Conservation (phyloP, 2,329 filamentous ascomycete genomes). For the Monosporascus cannonballus region DNA sequence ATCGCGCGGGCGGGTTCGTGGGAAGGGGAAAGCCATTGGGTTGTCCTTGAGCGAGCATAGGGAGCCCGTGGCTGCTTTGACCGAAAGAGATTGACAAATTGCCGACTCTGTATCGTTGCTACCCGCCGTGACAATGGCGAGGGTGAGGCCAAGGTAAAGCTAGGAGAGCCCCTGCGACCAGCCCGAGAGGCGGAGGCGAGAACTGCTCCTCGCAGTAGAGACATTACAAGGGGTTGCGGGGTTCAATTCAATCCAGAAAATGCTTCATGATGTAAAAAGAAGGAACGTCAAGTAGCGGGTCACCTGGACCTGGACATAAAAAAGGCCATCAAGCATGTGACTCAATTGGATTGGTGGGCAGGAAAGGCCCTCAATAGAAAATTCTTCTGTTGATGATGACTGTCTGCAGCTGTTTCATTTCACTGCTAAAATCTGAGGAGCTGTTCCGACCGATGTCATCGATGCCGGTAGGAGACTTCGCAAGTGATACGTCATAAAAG, state of each 20-base stretch:
- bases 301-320: background rate
- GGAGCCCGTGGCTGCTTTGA: conserved; percentile 5
- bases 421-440: too few species aligned
- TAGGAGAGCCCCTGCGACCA: conserved; percentile 12
- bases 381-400: background rate
- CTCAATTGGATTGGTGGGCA: background rate
- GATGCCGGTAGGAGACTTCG: background rate
- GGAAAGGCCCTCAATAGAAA: background rate
- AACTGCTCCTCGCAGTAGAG: conserved; percentile 16
- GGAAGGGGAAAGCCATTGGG: conserved; percentile 16
- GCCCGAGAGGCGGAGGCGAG: conserved; percentile 14
- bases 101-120: conserved; percentile 7
- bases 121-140: conserved; percentile 4
- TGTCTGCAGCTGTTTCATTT: too few species aligned
- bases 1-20: conserved; percentile 31
- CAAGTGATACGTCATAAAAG: background rate
- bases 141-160: conserved; percentile 4
- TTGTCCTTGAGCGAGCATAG: conserved; percentile 4
- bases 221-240: conserved; percentile 8
- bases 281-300: background rate
- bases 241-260: background rate
- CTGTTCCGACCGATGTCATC: too few species aligned
- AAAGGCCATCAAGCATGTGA: too few species aligned
- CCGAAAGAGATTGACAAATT: conserved; percentile 14
- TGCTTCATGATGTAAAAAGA: background rate